Evolutionary conservation across 225 moss, liverwort and hornwort genomes (phyloP).

Genomic region (Bryoerythrophyllum caledonicum): DNA sequence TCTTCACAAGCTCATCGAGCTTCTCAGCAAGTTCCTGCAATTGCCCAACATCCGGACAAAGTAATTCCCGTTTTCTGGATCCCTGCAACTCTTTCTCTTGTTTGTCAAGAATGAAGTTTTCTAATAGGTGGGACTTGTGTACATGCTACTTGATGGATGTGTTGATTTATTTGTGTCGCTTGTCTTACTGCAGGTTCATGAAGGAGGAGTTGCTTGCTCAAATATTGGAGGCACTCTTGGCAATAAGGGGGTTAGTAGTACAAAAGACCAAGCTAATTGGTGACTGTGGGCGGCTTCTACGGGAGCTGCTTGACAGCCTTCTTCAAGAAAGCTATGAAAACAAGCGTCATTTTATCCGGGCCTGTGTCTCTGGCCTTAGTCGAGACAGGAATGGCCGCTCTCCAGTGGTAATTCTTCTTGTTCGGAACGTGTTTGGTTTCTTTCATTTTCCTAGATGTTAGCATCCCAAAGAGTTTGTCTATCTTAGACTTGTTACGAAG

Average conservation of each 20-base stretch:
- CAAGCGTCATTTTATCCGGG: conserved; percentile 94
- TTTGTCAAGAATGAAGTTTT: neutral
- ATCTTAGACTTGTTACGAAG: neutral
- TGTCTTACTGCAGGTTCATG: conserved; percentile 75
- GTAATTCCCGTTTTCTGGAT: conserved; percentile 37
- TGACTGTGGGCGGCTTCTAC: conserved; percentile 90
- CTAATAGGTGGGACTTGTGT: conserved; percentile 1
- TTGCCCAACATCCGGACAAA: conserved; percentile 91
- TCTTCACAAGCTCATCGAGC: conserved; percentile 97
- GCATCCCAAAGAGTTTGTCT: neutral
- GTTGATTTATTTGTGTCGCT: neutral
- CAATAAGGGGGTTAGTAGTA: conserved; percentile 87
- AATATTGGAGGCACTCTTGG: conserved; percentile 84
- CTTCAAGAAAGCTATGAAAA: conserved; percentile 98
- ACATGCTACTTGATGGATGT: conserved; percentile 1
- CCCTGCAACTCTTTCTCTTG: conserved; percentile 8
- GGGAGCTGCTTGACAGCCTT: conserved; percentile 90
- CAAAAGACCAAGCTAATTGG: conserved; percentile 99
- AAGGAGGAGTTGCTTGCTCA: conserved; percentile 95
- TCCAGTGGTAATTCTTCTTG: conserved; percentile 63
- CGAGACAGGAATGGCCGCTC: conserved; percentile 86
- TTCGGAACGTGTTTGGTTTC: neutral
- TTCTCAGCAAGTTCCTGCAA: conserved; percentile 93
- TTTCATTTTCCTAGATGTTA: neutral
- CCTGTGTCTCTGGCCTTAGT: conserved; percentile 85